Conservation (phyloP, 208 protist genomes). For the Trypanosoma platydactyli region DNA sequence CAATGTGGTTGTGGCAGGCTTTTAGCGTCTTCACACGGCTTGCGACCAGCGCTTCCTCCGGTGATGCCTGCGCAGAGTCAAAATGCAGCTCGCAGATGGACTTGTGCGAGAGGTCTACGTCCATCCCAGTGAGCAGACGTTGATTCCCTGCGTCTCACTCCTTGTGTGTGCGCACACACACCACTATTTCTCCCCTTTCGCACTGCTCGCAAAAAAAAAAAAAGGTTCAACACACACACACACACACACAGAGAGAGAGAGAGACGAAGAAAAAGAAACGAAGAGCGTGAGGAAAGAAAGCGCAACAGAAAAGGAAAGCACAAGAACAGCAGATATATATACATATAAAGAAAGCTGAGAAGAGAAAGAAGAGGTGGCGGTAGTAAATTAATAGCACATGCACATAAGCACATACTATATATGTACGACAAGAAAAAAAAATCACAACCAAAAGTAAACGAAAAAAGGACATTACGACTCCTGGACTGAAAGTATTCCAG, state of each 20-base stretch:
- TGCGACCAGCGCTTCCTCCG: constrained; percentile 61
- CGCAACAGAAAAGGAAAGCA: constrained; percentile 22
- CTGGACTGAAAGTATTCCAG: too few species aligned
- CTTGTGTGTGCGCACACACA: background rate
- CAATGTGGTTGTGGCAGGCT: constrained; percentile 61
- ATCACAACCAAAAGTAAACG: too few species aligned
- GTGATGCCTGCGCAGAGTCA: constrained; percentile 29
- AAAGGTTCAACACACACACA: background rate
- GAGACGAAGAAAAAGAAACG: constrained; percentile 4
- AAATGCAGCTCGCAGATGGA: constrained; percentile 75
- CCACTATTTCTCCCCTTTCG: background rate
- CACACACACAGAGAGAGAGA: background rate
- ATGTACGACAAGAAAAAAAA: too few species aligned
- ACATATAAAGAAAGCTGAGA: background rate
- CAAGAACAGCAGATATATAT: constrained; percentile 3
- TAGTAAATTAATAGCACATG: too few species aligned
- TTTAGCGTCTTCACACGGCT: constrained; percentile 36
- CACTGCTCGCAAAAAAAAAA: background rate
- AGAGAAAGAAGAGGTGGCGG: too few species aligned
- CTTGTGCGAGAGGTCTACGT: constrained; percentile 68
- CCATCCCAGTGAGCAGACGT: constrained; percentile 36
- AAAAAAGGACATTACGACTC: too few species aligned
- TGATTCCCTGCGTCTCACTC: background rate
- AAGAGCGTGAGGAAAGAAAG: background rate
- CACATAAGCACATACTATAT: too few species aligned